These are phyloP conservation scores for Eutrema yunnanense DNA, from an alignment of 345 rosid species.

Conservation along the genomic window DNA sequence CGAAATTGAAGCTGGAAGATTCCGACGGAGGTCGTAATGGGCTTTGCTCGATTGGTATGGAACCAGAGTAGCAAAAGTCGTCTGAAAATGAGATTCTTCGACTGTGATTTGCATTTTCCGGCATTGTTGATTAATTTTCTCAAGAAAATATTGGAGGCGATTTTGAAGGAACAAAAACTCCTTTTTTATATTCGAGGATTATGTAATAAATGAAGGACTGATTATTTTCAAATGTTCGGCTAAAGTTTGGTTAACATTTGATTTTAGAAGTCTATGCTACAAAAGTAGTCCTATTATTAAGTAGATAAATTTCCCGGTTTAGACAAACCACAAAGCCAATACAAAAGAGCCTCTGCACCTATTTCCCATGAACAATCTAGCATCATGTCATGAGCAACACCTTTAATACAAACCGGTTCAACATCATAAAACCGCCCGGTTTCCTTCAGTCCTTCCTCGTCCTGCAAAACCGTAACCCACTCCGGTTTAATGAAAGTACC, in stretches of 20 bases:
- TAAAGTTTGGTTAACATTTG: neutral
- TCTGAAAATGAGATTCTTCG: conserved; percentile 70
- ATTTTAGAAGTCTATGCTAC: neutral
- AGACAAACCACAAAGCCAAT: conserved; percentile 49
- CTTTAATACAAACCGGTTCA: conserved; percentile 52
- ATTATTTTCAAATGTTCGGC: conserved; percentile 13
- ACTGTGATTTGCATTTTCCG: conserved; percentile 39
- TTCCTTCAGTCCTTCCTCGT: conserved; percentile 55
- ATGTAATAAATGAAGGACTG: neutral
- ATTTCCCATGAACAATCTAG: conserved; percentile 75
- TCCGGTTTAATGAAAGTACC: neutral
- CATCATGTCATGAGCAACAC: conserved; percentile 92
- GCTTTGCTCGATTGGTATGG: conserved; percentile 45
- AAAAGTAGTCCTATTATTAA: neutral
- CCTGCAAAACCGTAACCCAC: conserved; percentile 33
- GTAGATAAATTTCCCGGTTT: neutral
- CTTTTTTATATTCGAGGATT: neutral
- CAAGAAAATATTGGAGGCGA: neutral
- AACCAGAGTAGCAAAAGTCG: conserved; percentile 41
- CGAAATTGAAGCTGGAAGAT: conserved; percentile 34
- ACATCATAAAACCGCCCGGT: conserved; percentile 60
- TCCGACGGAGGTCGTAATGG: conserved; percentile 32
- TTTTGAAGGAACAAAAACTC: neutral
- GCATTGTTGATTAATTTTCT: conserved; percentile 26
- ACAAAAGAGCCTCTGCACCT: conserved; percentile 48